Evolutionary conservation across 805 yeast genomes (phyloP).

Genomic region (Yarrowia osloensis): DNA sequence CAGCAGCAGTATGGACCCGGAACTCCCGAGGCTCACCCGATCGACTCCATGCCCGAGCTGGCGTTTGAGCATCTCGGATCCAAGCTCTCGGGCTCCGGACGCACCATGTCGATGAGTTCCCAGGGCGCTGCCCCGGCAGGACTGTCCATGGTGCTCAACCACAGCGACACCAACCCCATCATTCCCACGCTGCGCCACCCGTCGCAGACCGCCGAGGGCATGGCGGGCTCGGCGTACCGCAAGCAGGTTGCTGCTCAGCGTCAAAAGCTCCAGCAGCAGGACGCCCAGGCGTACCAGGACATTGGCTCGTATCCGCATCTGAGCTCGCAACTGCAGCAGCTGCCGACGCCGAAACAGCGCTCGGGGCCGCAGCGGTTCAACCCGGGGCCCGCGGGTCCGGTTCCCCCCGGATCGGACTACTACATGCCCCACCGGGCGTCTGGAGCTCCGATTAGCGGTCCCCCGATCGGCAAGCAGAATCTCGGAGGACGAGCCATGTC

Average conservation of each 20-base stretch:
- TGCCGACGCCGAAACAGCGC: constrained; percentile 18
- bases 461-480: constrained; percentile 2
- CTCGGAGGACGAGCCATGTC: constrained; percentile 19
- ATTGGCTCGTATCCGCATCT: constrained; percentile 19
- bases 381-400: not conserved
- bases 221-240: constrained; percentile 23
- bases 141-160: constrained; percentile 17
- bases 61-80: constrained; percentile 22
- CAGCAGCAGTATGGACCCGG: not conserved
- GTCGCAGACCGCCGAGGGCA: not conserved
- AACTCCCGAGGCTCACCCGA: not conserved
- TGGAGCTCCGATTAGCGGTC: constrained; percentile 2
- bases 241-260: constrained; percentile 24
- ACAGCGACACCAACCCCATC: constrained; percentile 15
- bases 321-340: constrained; percentile 16
- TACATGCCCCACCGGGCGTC: constrained; percentile 23
- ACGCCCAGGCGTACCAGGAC: constrained; percentile 23
- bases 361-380: constrained; percentile 9
- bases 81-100: constrained; percentile 14
- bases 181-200: constrained; percentile 22
- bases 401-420: constrained; percentile 10
- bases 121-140: constrained; percentile 10
- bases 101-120: constrained; percentile 16
- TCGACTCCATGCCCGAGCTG: constrained; percentile 28
- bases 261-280: constrained; percentile 21